Base-by-base conservation (phyloP, 257 asterid species). In the Gentiana straminea region DNA sequence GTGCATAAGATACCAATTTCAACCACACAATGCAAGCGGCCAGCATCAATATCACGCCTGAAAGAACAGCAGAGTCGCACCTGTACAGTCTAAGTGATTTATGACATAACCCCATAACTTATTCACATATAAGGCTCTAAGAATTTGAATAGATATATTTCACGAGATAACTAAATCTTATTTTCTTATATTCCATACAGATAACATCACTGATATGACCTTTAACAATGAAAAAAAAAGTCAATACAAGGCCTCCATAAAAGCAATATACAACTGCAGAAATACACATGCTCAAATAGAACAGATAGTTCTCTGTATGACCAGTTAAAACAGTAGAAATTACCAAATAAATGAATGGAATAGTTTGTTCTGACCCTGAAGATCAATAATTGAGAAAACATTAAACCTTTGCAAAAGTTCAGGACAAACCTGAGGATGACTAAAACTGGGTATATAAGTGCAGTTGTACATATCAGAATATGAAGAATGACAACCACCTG, bases 1-100 rank as follows among this genome's bases (percentile, higher is more conserved):
- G 99, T 2, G 97, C 99, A 60, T 92, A 92, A 3, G 97, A 92
- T 37, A 92, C 80, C 84, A 88, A 72, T 79, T 92, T 92, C 79
- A 92, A 70, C 99, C 99, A 92, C 74, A 81, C 93, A 62, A 78
- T 75, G 81, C 89, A 80, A 64, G 95, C 70, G 64, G 78, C 71
- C 34, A 81, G 82, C 97, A 85, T 92, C 61, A 92, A 72, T 7
- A 79, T 73, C 58, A 73, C 94, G 49, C 99, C 97, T 2, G 94
- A 82, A 43, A 78, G 84, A 58, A 92, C 96, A 53, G 97, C 97
- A 73, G 97, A 81, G 72, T 88, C 99, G 62, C 84, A 80, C 84
- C 99, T 92, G 95, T 47, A 59, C 69, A 78, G 5, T 8, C 5
- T 39, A 1, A 39, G 8, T 8, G 5, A 2, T 39, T 39, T 39